These are phyloP conservation scores for Hericium erinaceus DNA, from an alignment of 768 basidiomycete genomes.

Conservation along the genomic window DNA sequence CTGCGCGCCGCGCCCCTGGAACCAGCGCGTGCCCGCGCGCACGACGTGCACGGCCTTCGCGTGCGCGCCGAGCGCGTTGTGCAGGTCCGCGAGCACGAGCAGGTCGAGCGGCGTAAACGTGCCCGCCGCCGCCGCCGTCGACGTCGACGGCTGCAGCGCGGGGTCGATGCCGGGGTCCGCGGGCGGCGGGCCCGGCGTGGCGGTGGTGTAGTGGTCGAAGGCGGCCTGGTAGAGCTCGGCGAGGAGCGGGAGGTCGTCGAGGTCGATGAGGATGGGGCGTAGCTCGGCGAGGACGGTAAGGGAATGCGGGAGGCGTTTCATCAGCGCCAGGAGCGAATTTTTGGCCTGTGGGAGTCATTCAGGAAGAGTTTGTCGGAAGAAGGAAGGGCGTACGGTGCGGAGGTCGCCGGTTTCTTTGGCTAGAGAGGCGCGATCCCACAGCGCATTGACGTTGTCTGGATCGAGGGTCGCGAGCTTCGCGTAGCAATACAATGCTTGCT, in stretches of 20 bases:
- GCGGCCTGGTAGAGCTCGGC: slow-evolving; percentile 63
- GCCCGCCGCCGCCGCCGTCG: background rate
- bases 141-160: background rate
- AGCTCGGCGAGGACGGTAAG: slow-evolving; percentile 72
- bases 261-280: slow-evolving; percentile 66
- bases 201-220: slow-evolving; percentile 53
- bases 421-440: slow-evolving; percentile 84
- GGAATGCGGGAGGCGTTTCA: slow-evolving; percentile 73
- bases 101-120: slow-evolving; percentile 57
- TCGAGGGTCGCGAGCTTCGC: slow-evolving; percentile 73
- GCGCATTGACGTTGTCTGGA: slow-evolving; percentile 71
- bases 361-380: background rate
- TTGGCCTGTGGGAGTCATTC: slow-evolving; percentile 36
- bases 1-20: slow-evolving; percentile 73
- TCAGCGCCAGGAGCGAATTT: slow-evolving; percentile 56
- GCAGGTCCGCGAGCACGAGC: slow-evolving; percentile 79
- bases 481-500: slow-evolving; percentile 90
- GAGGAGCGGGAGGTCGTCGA: slow-evolving; percentile 57
- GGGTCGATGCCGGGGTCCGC: slow-evolving; percentile 21
- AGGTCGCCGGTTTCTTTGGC: slow-evolving; percentile 69
- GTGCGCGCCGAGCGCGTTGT: slow-evolving; percentile 61
- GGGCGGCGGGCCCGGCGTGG: slow-evolving; percentile 42
- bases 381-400: slow-evolving; percentile 39
- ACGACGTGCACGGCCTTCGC: slow-evolving; percentile 61
- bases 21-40: slow-evolving; percentile 74